These are phyloP conservation scores for Penicillium olsonii DNA, from an alignment of 2,329 filamentous ascomycete genomes.

Conservation along the genomic window DNA sequence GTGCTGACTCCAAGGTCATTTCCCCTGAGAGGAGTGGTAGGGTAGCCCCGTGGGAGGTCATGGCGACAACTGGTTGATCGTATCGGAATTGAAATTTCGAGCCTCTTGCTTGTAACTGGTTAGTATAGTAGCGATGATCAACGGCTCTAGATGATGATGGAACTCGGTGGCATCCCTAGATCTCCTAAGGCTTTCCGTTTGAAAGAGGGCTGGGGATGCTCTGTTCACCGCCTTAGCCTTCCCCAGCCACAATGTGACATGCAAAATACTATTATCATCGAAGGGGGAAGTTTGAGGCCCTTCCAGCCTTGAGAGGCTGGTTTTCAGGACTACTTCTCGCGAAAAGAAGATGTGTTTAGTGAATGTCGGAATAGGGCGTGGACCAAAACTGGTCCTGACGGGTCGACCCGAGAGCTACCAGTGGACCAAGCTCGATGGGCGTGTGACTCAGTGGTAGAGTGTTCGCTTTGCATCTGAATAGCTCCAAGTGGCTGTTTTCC, in stretches of 20 bases:
- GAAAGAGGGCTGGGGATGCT: background rate
- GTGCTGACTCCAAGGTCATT: conserved; percentile 14
- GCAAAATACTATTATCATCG: too few relatives aligned
- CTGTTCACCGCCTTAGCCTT: background rate
- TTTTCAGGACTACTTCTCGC: too few relatives aligned
- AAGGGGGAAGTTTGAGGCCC: too few relatives aligned
- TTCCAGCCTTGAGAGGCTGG: too few relatives aligned
- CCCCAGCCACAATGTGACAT: background rate
- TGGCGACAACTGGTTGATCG: background rate
- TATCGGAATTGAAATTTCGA: background rate
- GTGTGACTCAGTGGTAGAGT: too few relatives aligned
- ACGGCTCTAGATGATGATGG: background rate
- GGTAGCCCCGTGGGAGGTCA: background rate
- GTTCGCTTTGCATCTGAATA: too few relatives aligned
- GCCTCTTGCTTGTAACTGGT: background rate
- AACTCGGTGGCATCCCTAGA: background rate
- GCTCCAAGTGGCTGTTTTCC: too few relatives aligned
- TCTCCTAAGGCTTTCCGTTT: background rate
- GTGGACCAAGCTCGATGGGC: too few relatives aligned
- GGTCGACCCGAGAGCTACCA: too few relatives aligned
- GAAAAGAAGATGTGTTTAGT: too few relatives aligned
- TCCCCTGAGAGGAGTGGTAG: conserved; percentile 15
- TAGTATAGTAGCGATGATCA: background rate
- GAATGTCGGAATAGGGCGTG: too few relatives aligned
- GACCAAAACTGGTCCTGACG: too few relatives aligned